phyloP scores from a whole-genome alignment of 2,329 filamentous ascomycete genomes.

The Pseudocercospora eumusae region DNA sequence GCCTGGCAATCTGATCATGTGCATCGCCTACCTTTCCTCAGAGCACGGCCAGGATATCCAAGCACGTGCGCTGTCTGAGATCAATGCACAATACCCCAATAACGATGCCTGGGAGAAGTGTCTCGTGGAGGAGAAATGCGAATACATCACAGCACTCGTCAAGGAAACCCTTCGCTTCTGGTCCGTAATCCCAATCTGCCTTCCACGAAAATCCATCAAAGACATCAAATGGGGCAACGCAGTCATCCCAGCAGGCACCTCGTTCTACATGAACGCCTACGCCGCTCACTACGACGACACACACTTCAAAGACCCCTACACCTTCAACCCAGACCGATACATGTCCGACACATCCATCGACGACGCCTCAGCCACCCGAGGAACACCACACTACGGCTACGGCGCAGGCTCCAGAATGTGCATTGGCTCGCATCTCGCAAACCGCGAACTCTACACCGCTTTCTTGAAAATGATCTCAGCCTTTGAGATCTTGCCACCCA shows the following conservation, averaged over 20 bases:
- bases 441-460: conserved; percentile 48
- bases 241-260: conserved; percentile 71
- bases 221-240: conserved; percentile 69
- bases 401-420: conserved; percentile 49
- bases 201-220: conserved; percentile 71
- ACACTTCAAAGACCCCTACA: conserved; percentile 65
- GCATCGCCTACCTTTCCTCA: conserved; percentile 72
- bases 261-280: conserved; percentile 79
- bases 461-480: conserved; percentile 52
- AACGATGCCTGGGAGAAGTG: conserved; percentile 76
- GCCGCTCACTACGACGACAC: conserved; percentile 70
- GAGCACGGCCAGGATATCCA: conserved; percentile 70
- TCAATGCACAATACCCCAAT: conserved; percentile 69
- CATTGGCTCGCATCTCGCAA: conserved; percentile 44
- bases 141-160: conserved; percentile 74
- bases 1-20: conserved; percentile 76
- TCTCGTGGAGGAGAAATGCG: conserved; percentile 70
- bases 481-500: conserved; percentile 49
- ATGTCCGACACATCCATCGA: conserved; percentile 54
- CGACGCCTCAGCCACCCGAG: conserved; percentile 41
- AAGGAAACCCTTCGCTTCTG: conserved; percentile 76
- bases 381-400: conserved; percentile 53
- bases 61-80: conserved; percentile 67
- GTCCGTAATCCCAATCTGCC: conserved; percentile 76
- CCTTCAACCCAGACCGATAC: conserved; percentile 72